Conservation (phyloP, 2,329 filamentous ascomycete species). For the Apiospora sp. region DNA sequence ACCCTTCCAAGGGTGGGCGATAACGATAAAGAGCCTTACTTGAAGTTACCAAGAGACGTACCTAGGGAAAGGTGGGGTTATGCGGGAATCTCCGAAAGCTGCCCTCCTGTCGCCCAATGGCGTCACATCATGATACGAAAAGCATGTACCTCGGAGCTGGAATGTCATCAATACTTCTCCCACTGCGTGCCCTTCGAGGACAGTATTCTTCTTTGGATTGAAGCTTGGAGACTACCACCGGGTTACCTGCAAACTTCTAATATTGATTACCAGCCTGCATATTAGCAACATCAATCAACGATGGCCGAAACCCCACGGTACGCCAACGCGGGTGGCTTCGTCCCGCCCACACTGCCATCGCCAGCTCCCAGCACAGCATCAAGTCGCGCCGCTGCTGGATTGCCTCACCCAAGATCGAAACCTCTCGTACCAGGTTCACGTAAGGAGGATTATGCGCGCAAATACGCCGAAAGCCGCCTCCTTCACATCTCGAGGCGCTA, state of each 20-base stretch:
- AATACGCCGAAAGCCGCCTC: constrained; percentile 63
- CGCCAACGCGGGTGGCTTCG: constrained; percentile 56
- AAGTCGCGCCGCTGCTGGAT: constrained; percentile 45
- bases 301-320: constrained; percentile 14
- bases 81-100: neutral
- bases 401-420: constrained; percentile 64
- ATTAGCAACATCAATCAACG: neutral
- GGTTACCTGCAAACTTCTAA: neutral
- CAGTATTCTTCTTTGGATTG: neutral
- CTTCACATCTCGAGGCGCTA: constrained; percentile 64
- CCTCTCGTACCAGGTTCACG: constrained; percentile 62
- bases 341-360: constrained; percentile 59
- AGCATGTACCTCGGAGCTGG: neutral
- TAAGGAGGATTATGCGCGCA: constrained; percentile 67
- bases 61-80: neutral
- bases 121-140: constrained; percentile 10
- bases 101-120: constrained; percentile 9
- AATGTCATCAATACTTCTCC: constrained; percentile 7
- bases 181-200: neutral
- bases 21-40: constrained; percentile 20
- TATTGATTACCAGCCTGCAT: neutral
- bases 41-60: neutral
- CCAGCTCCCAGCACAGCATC: constrained; percentile 62
- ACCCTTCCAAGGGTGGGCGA: neutral
- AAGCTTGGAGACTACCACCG: neutral